phyloP scores from a whole-genome alignment of 2,329 filamentous ascomycete genomes.

The Verticillium klebahnii region DNA sequence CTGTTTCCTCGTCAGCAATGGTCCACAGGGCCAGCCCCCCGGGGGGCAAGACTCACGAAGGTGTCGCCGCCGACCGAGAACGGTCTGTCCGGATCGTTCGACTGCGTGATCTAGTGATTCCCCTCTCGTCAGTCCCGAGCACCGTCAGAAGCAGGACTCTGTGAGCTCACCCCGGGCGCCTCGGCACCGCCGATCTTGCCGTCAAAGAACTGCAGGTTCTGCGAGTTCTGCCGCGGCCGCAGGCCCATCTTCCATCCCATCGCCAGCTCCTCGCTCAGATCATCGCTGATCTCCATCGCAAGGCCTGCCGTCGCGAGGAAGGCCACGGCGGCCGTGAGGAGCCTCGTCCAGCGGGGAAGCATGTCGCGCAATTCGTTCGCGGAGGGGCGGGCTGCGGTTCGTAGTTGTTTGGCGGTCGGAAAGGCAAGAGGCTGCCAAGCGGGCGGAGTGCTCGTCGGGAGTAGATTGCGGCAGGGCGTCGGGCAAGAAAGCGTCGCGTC shows the following conservation, averaged over 20 bases:
- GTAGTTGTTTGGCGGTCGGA: background rate
- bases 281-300: conserved; percentile 21
- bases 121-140: background rate
- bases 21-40: background rate
- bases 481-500: background rate
- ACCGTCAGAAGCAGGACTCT: too few relatives aligned
- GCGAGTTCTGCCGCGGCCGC: conserved; percentile 23
- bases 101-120: conserved; percentile 30
- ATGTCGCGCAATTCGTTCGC: background rate
- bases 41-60: conserved; percentile 28
- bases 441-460: background rate
- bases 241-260: conserved; percentile 30
- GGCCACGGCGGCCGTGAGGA: conserved; percentile 1
- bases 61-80: conserved; percentile 39
- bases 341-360: background rate
- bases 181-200: conserved; percentile 32
- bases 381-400: background rate
- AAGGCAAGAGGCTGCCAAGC: background rate
- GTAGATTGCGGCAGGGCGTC: background rate
- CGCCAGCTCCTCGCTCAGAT: conserved; percentile 18
- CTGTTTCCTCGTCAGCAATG: conserved; percentile 19
- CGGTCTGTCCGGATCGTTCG: conserved; percentile 30
- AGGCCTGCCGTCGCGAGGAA: conserved; percentile 4
- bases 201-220: conserved; percentile 36
- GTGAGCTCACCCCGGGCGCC: conserved; percentile 26